Conservation (phyloP, 352 stramenopile species). For the Globisporangium alternatum region DNA sequence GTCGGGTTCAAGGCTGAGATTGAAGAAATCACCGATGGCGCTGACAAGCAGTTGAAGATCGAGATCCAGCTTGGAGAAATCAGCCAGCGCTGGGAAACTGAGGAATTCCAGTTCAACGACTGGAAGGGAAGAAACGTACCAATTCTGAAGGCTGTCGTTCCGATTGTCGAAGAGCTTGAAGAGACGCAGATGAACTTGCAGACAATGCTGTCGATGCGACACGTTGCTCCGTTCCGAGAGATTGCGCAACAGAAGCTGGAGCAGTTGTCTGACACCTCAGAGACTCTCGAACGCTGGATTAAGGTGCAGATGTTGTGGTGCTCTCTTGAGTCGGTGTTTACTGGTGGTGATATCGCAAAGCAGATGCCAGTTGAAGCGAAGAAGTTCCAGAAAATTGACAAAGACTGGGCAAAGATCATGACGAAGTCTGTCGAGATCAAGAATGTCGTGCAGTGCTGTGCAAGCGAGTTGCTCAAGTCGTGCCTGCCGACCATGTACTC, state of each 20-base stretch:
- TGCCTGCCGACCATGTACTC: slow-evolving; percentile 96
- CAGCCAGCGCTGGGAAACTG: slow-evolving; percentile 89
- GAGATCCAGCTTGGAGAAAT: slow-evolving; percentile 95
- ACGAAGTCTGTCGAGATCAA: slow-evolving; percentile 89
- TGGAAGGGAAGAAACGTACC: slow-evolving; percentile 94
- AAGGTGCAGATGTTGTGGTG: slow-evolving; percentile 99
- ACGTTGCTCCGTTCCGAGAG: slow-evolving; percentile 96
- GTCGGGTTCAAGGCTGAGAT: slow-evolving; percentile 92
- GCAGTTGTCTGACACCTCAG: slow-evolving; percentile 94
- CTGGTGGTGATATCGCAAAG: slow-evolving; percentile 98
- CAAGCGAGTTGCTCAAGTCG: slow-evolving; percentile 96
- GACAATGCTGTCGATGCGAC: slow-evolving; percentile 97
- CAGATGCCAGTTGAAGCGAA: slow-evolving; percentile 98
- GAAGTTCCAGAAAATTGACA: slow-evolving; percentile 98
- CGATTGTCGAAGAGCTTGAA: slow-evolving; percentile 97
- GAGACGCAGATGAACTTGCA: slow-evolving; percentile 98
- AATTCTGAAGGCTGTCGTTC: slow-evolving; percentile 94
- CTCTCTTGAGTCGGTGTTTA: slow-evolving; percentile 98
- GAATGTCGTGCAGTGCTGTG: slow-evolving; percentile 92
- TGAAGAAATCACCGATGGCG: slow-evolving; percentile 97
- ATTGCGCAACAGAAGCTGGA: slow-evolving; percentile 94
- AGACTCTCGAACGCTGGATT: slow-evolving; percentile 97
- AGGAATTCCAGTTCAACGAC: slow-evolving; percentile 95
- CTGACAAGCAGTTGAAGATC: slow-evolving; percentile 98
- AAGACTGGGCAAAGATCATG: slow-evolving; percentile 99